phyloP scores from a whole-genome alignment of 75 land plant species.

The Ceratopteris richardii region DNA sequence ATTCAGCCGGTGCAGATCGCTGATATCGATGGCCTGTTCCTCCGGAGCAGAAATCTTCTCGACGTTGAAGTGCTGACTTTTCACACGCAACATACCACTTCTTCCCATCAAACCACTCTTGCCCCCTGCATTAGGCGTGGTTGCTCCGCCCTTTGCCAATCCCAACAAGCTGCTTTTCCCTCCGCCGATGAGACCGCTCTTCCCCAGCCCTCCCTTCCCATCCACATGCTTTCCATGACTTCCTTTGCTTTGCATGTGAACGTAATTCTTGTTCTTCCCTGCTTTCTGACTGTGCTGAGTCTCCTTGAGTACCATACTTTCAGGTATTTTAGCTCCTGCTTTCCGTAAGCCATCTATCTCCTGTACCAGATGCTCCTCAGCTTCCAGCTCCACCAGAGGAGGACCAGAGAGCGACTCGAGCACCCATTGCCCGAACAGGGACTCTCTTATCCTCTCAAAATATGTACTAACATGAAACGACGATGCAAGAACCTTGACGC shows the following conservation, averaged over 20 bases:
- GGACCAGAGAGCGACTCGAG: conserved; percentile 70
- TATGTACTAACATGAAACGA: conserved; percentile 67
- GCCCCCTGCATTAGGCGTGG: too few relatives aligned
- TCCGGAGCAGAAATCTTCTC: background rate
- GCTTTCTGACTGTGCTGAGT: background rate
- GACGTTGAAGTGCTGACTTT: background rate
- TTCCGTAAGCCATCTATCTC: conserved; percentile 14
- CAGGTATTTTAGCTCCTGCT: conserved; percentile 21
- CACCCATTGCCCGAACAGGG: conserved; percentile 69
- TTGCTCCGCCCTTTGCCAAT: background rate
- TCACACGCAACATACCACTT: conserved; percentile 1
- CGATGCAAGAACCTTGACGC: conserved; percentile 66
- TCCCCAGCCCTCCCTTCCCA: background rate
- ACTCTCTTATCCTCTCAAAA: conserved; percentile 81
- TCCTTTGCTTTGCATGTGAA: background rate
- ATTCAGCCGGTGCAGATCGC: conserved; percentile 60
- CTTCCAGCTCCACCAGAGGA: conserved; percentile 48
- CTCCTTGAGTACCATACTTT: background rate
- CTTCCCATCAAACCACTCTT: background rate
- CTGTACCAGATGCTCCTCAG: conserved; percentile 10
- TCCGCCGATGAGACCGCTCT: conserved; percentile 8
- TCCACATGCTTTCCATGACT: background rate
- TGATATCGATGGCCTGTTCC: conserved; percentile 41
- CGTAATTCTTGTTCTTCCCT: background rate
- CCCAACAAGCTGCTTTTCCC: conserved; percentile 11